Evolutionary conservation across 208 protist genomes (phyloP), one percentile per base, ranked within the genome.

Genomic region (Wallacemonas rigidus): DNA sequence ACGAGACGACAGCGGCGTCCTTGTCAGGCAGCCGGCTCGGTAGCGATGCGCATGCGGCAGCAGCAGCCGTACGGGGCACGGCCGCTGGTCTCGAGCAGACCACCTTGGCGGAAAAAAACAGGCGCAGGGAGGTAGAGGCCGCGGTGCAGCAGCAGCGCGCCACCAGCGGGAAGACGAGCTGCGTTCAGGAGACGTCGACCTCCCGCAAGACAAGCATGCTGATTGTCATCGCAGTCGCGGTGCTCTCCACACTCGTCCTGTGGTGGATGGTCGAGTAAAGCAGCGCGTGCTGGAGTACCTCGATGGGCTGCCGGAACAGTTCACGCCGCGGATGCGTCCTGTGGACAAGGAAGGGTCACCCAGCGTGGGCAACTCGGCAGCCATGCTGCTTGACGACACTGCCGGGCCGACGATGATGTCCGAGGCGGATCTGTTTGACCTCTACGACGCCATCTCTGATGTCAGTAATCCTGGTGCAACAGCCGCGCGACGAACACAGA

Each of bases 71-170:
- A 39, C 9, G 40, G 40, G 69, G 69, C 17, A 67, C 67, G 63
- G 67, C 65, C 44, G 67, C 54, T 2, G 57, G 45, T 17, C 38
- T 63, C 12, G 40, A 67, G 38, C 43, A 72, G 56, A 75, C 69
- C 50, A 58, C 53, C 14, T 40, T 60, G 61, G 15, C 61, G 67
- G 69, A 77, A 45, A 80, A 81, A 72, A 81, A 77, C 60, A 14
- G 51, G 68, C 53, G 67, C 69, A 56, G 54, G 53, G 73, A 64
- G 65, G 67, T 61, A 17, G 72, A 55, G 44, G 63, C 48, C 40
- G 53, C 47, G 45, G 71, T 57, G 40, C 43, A 65, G 48, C 63
- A 57, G 47, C 47, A 71, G 39, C 51, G 51, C 67, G 38, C 12
- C 39, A 50, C 67, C 39, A 44, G 9, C 51, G 35, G 39, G 44